Evolutionary conservation across 768 basidiomycete genomes (phyloP).

Genomic region (Boletellus sp.): DNA sequence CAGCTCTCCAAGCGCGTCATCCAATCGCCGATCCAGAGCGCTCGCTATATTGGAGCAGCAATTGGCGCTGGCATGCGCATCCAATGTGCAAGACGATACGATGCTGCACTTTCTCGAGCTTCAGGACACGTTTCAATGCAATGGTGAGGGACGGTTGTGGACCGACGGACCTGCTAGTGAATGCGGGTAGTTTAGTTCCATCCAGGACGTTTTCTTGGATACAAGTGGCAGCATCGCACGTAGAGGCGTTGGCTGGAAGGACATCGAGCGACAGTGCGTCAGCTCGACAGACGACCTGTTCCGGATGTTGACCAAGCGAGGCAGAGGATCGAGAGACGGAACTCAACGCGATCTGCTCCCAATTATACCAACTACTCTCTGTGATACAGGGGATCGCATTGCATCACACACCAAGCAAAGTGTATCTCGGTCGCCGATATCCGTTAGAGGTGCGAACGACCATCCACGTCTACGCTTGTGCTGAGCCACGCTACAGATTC

Average conservation of each 20-base stretch:
- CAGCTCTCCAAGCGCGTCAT: conserved; percentile 55
- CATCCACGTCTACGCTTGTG: neutral
- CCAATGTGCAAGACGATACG: conserved; percentile 40
- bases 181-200: conserved; percentile 49
- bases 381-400: conserved; percentile 76
- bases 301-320: conserved; percentile 3
- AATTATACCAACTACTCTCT: conserved; percentile 57
- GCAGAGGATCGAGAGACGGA: conserved; percentile 47
- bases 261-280: conserved; percentile 42
- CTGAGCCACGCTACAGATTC: conserved; percentile 45
- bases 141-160: conserved; percentile 46
- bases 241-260: conserved; percentile 50
- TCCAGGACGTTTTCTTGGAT: conserved; percentile 65
- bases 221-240: conserved; percentile 41
- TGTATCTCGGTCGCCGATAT: conserved; percentile 62
- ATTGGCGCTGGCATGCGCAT: conserved; percentile 47
- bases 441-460: conserved; percentile 54
- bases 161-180: conserved; percentile 2
- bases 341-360: conserved; percentile 43
- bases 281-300: neutral
- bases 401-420: conserved; percentile 65
- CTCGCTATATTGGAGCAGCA: conserved; percentile 54
- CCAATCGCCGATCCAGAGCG: conserved; percentile 49
- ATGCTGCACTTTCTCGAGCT: conserved; percentile 57
- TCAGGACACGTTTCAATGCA: conserved; percentile 81